Percentiles rank a stretch among this genome's conserved stretches.
Conservation (phyloP, 257 asterid species). For the Cruciata laevipes region DNA sequence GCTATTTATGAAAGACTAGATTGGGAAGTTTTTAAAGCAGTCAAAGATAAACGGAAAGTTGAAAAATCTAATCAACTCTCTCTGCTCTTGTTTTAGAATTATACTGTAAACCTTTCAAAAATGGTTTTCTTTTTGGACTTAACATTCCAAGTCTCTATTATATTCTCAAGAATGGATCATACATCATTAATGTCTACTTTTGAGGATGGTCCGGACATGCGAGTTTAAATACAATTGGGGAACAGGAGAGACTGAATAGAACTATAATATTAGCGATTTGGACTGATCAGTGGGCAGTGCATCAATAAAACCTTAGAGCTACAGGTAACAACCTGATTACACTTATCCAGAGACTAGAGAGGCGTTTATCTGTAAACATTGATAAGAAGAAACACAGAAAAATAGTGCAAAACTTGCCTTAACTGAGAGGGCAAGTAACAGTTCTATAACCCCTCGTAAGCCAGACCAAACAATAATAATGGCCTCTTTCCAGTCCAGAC, state of each 20-base stretch:
- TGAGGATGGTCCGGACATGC: not conserved
- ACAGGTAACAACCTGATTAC: not conserved
- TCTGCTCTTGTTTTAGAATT: too few relatives aligned
- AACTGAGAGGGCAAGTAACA: slow-evolving; percentile 72
- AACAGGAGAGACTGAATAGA: too few relatives aligned
- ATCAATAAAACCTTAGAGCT: not conserved
- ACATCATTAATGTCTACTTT: too few relatives aligned
- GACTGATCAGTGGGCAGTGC: not conserved
- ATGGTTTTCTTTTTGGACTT: not conserved
- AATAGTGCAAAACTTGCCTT: slow-evolving; percentile 44
- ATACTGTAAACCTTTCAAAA: not conserved
- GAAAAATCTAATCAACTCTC: too few relatives aligned
- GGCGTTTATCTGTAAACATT: not conserved
- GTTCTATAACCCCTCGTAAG: slow-evolving; percentile 87
- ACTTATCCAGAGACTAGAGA: not conserved
- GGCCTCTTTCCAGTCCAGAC: slow-evolving; percentile 91
- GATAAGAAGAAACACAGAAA: not conserved
- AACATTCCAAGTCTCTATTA: not conserved
- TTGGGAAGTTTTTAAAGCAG: not conserved
- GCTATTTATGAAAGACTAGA: not conserved
- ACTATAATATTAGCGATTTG: too few relatives aligned
- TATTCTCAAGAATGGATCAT: not conserved
- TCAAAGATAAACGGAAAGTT: not conserved
- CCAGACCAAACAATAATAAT: slow-evolving; percentile 89
- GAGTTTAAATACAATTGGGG: not conserved